Base-by-base conservation (phyloP, 257 asterid species). In the Rubia yunnanensis region DNA sequence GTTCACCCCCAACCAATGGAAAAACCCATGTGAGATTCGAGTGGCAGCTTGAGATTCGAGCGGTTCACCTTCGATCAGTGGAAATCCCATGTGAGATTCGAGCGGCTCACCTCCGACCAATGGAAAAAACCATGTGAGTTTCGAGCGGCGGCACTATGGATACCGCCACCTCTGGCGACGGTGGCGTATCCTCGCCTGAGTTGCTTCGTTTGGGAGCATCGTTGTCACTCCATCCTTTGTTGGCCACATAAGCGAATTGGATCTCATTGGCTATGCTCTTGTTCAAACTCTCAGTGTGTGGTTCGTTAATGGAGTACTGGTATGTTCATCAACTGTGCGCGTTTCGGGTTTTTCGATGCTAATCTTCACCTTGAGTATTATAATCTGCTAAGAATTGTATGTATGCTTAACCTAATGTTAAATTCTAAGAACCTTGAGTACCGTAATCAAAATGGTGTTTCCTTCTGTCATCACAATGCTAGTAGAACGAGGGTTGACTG, bases 201-300 rank as follows among this genome's bases (percentile, higher is more conserved):
- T 87, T 54, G 38, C 91, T 72, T 74, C 91, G 6, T 87, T 89
- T 31, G 95, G 94, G 13, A 68, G 88, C 20, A 61, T 88, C 5
- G 75, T 88, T 4, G 94, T 88, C 14, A 88, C 96, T 0, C 94
- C 86, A 59, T 84, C 96, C 7, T 88, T 88, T 64, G 52, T 88
- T 5, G 96, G 96, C 18, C 94, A 88, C 70, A 71, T 82, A 23
- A 69, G 89, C 63, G 60, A 82, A 0, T 76, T 72, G 46, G 91
- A 88, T 67, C 94, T 88, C 56, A 91, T 94, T 78, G 89, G 77
- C 55, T 88, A 77, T 68, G 96, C 96, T 3, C 94, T 88, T 34
- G 88, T 86, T 41, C 96, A 88, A 66, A 84, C 89, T 71, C 84
- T 88, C 69, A 73, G 80, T 2, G 91, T 86, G 15, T 84, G 96